phyloP scores from a whole-genome alignment of 2,329 filamentous ascomycete genomes.

The Aureobasidium sp. region DNA sequence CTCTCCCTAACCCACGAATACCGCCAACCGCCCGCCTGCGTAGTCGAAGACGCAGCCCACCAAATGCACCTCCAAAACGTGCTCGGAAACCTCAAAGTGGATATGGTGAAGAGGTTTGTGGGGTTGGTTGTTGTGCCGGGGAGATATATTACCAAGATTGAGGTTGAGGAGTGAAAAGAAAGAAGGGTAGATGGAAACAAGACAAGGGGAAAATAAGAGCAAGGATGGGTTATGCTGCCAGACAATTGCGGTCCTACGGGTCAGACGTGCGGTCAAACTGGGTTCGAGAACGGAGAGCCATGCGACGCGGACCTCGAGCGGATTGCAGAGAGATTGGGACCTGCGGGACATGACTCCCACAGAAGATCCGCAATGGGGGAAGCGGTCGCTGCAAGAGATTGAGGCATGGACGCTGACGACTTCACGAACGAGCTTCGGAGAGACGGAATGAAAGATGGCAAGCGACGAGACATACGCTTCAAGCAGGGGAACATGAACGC shows the following conservation, averaged over 20 bases:
- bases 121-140: slow-evolving; percentile 88
- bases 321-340: neutral
- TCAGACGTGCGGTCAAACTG: neutral
- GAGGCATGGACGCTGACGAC: neutral
- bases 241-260: neutral
- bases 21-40: slow-evolving; percentile 55
- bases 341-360: neutral
- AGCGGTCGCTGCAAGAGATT: neutral
- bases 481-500: neutral
- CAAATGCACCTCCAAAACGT: slow-evolving; percentile 19
- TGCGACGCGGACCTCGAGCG: no score
- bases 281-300: no score
- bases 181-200: neutral
- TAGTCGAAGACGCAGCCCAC: slow-evolving; percentile 33
- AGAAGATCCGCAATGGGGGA: neutral
- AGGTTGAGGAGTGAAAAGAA: slow-evolving; percentile 61
- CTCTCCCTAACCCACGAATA: slow-evolving; percentile 85
- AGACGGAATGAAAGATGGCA: neutral
- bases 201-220: neutral
- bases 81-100: slow-evolving; percentile 47
- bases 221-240: neutral
- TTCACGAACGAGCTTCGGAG: neutral
- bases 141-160: slow-evolving; percentile 76
- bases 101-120: slow-evolving; percentile 79
- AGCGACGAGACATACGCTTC: neutral